These are phyloP conservation scores for Boletus vermiculosoides DNA, from an alignment of 768 basidiomycete genomes.

Conservation along the genomic window DNA sequence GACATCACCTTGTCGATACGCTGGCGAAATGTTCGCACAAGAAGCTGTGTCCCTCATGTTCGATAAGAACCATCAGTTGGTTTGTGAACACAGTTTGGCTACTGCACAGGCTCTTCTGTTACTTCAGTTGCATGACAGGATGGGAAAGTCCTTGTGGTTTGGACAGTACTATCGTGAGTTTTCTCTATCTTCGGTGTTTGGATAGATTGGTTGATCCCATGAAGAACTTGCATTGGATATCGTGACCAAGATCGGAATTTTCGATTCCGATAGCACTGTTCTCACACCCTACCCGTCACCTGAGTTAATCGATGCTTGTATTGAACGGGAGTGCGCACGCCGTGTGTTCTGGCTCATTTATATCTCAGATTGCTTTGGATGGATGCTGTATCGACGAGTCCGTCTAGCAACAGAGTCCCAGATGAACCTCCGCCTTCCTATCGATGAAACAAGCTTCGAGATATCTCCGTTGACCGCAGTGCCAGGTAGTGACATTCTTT, in stretches of 20 bases:
- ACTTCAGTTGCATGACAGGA: constrained; percentile 64
- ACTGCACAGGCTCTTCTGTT: constrained; percentile 77
- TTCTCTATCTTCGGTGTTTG: not conserved
- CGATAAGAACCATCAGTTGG: constrained; percentile 58
- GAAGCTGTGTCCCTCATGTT: constrained; percentile 71
- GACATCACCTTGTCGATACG: constrained; percentile 52
- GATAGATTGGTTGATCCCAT: constrained; percentile 13
- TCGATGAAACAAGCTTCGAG: constrained; percentile 81
- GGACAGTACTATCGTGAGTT: constrained; percentile 33
- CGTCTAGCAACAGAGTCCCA: constrained; percentile 42
- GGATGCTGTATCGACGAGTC: constrained; percentile 37
- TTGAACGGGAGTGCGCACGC: constrained; percentile 77
- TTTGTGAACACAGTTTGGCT: constrained; percentile 61
- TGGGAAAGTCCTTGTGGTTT: constrained; percentile 37
- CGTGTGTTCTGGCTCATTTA: constrained; percentile 81
- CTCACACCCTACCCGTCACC: constrained; percentile 58
- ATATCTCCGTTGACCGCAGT: constrained; percentile 47
- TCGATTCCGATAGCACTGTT: constrained; percentile 59
- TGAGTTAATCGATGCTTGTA: constrained; percentile 57
- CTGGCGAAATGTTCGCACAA: constrained; percentile 52
- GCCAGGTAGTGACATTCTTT: constrained; percentile 26
- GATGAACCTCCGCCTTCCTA: constrained; percentile 65
- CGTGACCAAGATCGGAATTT: constrained; percentile 63
- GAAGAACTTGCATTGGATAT: constrained; percentile 65
- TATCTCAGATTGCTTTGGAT: constrained; percentile 51